Evolutionary conservation across 495 filamentous ascomycete species (phyloP).

Genomic region (Terfezia claveryi): DNA sequence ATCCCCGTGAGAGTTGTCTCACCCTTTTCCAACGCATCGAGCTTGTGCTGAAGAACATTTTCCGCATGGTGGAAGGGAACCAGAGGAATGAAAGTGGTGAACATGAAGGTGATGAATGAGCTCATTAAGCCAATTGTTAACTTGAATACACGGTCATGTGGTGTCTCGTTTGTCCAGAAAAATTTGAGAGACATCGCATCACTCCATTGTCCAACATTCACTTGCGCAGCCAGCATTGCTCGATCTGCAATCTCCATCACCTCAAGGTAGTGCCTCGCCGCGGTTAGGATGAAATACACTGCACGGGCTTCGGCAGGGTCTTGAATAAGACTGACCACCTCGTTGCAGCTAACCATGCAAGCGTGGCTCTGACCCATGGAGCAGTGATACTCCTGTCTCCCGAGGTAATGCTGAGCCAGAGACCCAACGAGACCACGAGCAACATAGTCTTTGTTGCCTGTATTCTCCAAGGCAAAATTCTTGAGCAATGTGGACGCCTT

Average conservation of each 20-base stretch:
- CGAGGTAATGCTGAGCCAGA: background rate
- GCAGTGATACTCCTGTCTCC: background rate
- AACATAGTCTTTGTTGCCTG: background rate
- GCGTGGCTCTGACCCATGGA: background rate
- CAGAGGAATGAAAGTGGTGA: background rate
- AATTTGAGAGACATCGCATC: background rate
- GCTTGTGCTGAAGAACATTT: background rate
- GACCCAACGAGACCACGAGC: background rate
- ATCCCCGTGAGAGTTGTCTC: background rate
- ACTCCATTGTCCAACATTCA: background rate
- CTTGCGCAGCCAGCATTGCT: slow-evolving; percentile 2
- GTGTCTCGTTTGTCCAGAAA: background rate
- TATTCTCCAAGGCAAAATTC: background rate
- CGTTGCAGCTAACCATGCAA: background rate
- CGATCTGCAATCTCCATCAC: slow-evolving; percentile 6
- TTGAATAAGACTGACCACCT: slow-evolving; percentile 1
- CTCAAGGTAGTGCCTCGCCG: slow-evolving; percentile 13
- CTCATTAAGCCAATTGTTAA: background rate
- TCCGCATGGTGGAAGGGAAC: background rate
- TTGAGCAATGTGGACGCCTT: background rate
- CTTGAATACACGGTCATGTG: background rate
- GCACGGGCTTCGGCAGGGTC: slow-evolving; percentile 7
- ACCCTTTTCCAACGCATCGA: background rate
- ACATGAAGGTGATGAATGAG: background rate
- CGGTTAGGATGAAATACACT: slow-evolving; percentile 11